These are phyloP conservation scores for Penicillium polonicum DNA, from an alignment of 2,329 filamentous ascomycete species.

Conservation along the genomic window DNA sequence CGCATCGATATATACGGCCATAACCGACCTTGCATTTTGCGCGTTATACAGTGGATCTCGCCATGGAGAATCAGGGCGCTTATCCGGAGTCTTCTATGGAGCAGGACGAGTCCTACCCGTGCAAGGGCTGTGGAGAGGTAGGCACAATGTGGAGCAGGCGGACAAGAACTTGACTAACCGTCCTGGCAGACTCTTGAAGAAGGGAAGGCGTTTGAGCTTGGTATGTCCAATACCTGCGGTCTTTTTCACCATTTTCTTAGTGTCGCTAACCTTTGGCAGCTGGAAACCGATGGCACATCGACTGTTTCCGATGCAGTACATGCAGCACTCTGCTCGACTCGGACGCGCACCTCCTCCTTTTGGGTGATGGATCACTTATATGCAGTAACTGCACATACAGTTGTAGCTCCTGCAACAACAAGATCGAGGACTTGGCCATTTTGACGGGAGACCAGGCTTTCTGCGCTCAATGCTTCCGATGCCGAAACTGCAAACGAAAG, in stretches of 20 bases:
- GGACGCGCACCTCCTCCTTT: slow-evolving; percentile 92
- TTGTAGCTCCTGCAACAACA: slow-evolving; percentile 93
- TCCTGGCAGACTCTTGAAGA: slow-evolving; percentile 81
- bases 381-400: slow-evolving; percentile 99
- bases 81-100: slow-evolving; percentile 66
- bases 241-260: slow-evolving; percentile 1
- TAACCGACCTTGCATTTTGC: not conserved
- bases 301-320: slow-evolving; percentile 97
- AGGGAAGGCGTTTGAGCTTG: slow-evolving; percentile 96
- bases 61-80: slow-evolving; percentile 56
- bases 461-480: slow-evolving; percentile 94
- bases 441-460: slow-evolving; percentile 97
- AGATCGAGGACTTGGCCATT: slow-evolving; percentile 97
- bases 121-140: slow-evolving; percentile 92
- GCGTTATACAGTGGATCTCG: not conserved
- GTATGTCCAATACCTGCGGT: slow-evolving; percentile 51
- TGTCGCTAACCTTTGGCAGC: slow-evolving; percentile 55
- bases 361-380: slow-evolving; percentile 95
- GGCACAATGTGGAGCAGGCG: slow-evolving; percentile 13
- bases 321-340: slow-evolving; percentile 96
- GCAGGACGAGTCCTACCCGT: slow-evolving; percentile 77
- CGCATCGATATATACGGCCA: not conserved
- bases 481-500: slow-evolving; percentile 96
- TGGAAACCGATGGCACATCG: slow-evolving; percentile 96
- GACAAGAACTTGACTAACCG: slow-evolving; percentile 13